Evolutionary conservation across 768 basidiomycete species (phyloP).

Genomic region (Podaxis mareebaensis): DNA sequence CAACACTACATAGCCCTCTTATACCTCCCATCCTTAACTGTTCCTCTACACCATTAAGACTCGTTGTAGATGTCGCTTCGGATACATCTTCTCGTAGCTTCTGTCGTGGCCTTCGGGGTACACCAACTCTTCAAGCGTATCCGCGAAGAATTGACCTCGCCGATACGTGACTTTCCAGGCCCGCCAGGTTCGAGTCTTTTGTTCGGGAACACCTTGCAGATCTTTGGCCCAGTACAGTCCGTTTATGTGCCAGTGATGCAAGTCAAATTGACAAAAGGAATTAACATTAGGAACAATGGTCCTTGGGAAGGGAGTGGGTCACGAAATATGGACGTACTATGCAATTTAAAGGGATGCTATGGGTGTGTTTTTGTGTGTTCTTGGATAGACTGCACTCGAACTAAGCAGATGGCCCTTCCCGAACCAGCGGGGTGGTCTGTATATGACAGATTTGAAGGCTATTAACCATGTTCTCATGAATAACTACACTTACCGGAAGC

Average conservation of each 20-base stretch:
- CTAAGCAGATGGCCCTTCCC: not conserved
- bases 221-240: not conserved
- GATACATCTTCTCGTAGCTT: not conserved
- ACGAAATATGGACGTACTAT: conserved; percentile 48
- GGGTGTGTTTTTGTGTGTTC: conserved; percentile 28
- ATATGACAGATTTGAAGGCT: conserved; percentile 61
- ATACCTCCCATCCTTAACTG: not conserved
- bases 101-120: conserved; percentile 17
- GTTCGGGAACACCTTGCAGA: conserved; percentile 20
- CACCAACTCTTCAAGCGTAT: conserved; percentile 27
- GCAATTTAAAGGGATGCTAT: conserved; percentile 42
- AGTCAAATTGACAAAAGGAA: not conserved
- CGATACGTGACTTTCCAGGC: conserved; percentile 46
- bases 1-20: not conserved
- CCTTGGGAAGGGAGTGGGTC: conserved; percentile 41
- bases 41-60: not conserved
- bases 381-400: not conserved
- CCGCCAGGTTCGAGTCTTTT: conserved; percentile 29
- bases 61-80: not conserved
- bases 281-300: conserved; percentile 30
- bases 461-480: conserved; percentile 62
- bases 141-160: conserved; percentile 33
- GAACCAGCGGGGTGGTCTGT: conserved; percentile 38
- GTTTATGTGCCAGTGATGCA: not conserved
- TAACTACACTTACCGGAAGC: conserved; percentile 53